phyloP scores from a whole-genome alignment of 257 asterid genomes.

The Rubia yunnanensis region DNA sequence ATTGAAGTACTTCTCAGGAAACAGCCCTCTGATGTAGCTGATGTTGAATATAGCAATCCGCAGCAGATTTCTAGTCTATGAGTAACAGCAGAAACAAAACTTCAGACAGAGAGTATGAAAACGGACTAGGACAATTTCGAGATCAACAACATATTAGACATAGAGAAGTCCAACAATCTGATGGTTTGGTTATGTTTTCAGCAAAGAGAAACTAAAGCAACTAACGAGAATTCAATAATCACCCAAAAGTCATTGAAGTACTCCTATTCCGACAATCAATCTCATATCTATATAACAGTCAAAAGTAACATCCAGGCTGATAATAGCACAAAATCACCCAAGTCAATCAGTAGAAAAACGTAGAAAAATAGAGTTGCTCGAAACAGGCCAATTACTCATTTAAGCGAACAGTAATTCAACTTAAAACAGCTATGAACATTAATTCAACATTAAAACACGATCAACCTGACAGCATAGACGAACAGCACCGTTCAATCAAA shows the following conservation, averaged over 20 bases:
- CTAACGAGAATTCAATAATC: not conserved
- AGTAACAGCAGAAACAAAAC: not conserved
- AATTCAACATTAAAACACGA: not conserved
- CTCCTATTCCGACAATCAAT: not conserved
- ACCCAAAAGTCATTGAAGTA: not conserved
- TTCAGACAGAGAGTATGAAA: too few relatives aligned
- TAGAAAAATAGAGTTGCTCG: not conserved
- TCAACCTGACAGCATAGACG: not conserved
- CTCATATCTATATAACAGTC: not conserved
- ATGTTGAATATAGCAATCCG: constrained; percentile 96
- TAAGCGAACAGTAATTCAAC: not conserved
- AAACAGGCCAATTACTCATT: not conserved
- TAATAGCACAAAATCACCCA: not conserved
- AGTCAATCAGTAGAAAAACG: not conserved
- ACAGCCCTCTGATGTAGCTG: constrained; percentile 93
- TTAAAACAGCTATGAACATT: not conserved
- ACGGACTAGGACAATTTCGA: not conserved
- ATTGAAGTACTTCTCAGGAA: constrained; percentile 83
- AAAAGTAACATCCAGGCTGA: not conserved
- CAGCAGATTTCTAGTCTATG: constrained; percentile 84
- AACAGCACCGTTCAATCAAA: not conserved
- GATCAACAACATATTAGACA: not conserved
- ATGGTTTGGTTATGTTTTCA: not conserved
- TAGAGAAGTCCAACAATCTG: not conserved
- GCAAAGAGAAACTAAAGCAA: not conserved